These are phyloP conservation scores for Linnemannia exigua DNA, from an alignment of 192 early-diverging fungal species.

Conservation along the genomic window DNA sequence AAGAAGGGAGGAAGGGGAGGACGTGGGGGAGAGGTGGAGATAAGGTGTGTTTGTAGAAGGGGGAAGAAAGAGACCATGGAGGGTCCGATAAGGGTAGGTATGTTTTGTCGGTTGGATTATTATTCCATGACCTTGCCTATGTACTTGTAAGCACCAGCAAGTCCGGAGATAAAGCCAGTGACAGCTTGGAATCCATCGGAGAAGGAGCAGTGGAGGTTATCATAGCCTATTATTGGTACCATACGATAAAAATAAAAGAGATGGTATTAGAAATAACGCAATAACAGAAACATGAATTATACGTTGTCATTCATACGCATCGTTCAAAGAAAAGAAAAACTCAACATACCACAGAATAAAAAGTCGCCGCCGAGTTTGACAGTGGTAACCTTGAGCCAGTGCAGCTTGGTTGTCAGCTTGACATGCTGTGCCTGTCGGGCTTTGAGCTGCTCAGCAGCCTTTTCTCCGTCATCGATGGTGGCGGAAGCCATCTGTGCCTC, in stretches of 20 bases:
- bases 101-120: slow-evolving; percentile 2
- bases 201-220: slow-evolving; percentile 64
- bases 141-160: slow-evolving; percentile 64
- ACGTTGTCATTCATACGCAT: background rate
- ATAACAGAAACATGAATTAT: slow-evolving; percentile 11
- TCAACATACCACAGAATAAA: slow-evolving; percentile 77
- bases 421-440: slow-evolving; percentile 17
- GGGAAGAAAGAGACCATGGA: no score
- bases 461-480: slow-evolving; percentile 6
- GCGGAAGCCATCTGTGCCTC: slow-evolving; percentile 27
- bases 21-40: background rate
- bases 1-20: background rate
- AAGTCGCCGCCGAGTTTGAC: slow-evolving; percentile 79
- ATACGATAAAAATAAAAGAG: slow-evolving; percentile 11
- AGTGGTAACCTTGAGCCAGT: slow-evolving; percentile 69
- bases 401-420: slow-evolving; percentile 62
- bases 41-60: background rate
- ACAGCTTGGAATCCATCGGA: slow-evolving; percentile 65
- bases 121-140: slow-evolving; percentile 50
- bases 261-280: slow-evolving; percentile 23
- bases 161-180: slow-evolving; percentile 65
- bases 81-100: background rate
- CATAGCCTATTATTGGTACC: slow-evolving; percentile 61
- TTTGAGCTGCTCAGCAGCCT: slow-evolving; percentile 32
- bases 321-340: slow-evolving; percentile 48